Base-by-base conservation (phyloP, 352 stramenopile species). In the Phytophthora sp. region DNA sequence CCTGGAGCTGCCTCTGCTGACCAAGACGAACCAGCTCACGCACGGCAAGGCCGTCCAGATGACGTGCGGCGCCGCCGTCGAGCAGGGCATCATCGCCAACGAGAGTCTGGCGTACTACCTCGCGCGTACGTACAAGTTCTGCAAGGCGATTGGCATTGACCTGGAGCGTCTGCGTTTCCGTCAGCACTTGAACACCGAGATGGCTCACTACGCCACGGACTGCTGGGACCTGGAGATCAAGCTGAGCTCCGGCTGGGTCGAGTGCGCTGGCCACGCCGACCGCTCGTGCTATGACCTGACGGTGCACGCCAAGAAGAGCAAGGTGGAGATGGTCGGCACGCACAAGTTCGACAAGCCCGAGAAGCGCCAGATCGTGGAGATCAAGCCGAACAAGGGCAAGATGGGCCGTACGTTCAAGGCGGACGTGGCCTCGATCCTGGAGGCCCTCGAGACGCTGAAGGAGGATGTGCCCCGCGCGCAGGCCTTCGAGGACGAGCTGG, bases 161-260 rank as follows among this genome's bases (percentile, higher is more conserved):
- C 77, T 95, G 20, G 67, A 85, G 59, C 87, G 95, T 23, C 74
- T 99, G 67, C 95, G 97, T 32, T 99, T 99, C 81, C 96, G 98
- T 52, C 97, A 99, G 86, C 97, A 99, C 79, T 84, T 99, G 51
- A 88, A 94, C 41, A 99, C 97, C 23, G 97, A 99, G 87, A 99
- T 99, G 97, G 98, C 98, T 28, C 98, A 99, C 80, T 99, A 99
- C 78, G 97, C 97, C 17, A 97, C 88, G 28, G 98, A 99, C 82
- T 99, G 97, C 84, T 99, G 97, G 97, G 98, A 99, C 80, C 77
- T 99, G 30, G 97, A 99, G 85, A 99, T 99, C 61, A 89, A 99
- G 80, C 86, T 98, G 43, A 97, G 83, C 56, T 98, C 98, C 66
- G 97, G 97, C 64, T 99, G 97, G 97, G 94, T 99, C 10, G 98